Evolutionary conservation across 2,329 filamentous ascomycete species (phyloP).

Genomic region (Leptodontidium sp.): DNA sequence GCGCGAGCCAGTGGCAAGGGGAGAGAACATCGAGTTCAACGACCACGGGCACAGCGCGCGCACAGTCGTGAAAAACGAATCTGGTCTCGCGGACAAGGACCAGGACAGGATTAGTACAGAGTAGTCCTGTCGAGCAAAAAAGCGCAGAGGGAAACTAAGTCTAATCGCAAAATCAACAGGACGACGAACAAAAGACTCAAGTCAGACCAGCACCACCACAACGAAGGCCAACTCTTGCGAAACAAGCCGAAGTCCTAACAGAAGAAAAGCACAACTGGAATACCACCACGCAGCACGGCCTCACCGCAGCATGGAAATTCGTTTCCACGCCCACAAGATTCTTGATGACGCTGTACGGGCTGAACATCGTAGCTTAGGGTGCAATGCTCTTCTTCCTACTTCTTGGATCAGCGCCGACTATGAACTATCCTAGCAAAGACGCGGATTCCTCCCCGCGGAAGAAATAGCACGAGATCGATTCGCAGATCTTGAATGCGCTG

Average conservation of each 20-base stretch:
- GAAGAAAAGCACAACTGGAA: conserved; percentile 50
- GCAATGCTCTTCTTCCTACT: conserved; percentile 90
- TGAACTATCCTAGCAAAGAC: conserved; percentile 74
- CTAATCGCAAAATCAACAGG: background rate
- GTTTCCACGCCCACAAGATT: conserved; percentile 78
- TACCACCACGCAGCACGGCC: conserved; percentile 62
- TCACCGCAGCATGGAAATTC: conserved; percentile 73
- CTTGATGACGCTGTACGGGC: conserved; percentile 77
- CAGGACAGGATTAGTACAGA: background rate
- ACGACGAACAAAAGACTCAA: conserved; percentile 19
- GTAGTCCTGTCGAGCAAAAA: background rate
- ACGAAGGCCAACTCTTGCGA: background rate
- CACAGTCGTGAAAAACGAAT: conserved; percentile 36
- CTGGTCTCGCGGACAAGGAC: conserved; percentile 18
- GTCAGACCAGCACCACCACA: background rate
- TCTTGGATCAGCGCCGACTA: conserved; percentile 73
- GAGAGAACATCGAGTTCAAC: conserved; percentile 36
- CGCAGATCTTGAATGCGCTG: conserved; percentile 36
- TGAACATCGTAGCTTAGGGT: conserved; percentile 86
- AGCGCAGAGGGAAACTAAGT: background rate
- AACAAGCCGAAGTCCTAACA: background rate
- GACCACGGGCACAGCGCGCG: conserved; percentile 30
- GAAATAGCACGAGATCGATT: conserved; percentile 74
- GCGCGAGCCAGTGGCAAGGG: conserved; percentile 31
- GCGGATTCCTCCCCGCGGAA: conserved; percentile 75